Percentiles rank a stretch among this genome's conserved stretches.
Conservation (phyloP, 805 yeast genomes). For the Kuraishia borneana region DNA sequence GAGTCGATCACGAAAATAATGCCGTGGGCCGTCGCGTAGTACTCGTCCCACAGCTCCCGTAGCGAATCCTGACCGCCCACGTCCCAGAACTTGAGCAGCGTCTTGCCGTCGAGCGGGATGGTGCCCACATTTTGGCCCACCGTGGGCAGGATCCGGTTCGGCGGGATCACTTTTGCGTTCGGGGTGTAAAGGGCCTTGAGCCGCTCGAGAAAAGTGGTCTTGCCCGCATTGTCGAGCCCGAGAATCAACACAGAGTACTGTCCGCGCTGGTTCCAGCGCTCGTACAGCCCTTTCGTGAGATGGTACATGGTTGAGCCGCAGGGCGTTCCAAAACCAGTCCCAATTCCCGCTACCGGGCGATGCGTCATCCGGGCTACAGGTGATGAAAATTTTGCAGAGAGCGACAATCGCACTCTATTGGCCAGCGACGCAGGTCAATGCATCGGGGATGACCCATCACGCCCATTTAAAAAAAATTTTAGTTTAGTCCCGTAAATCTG, state of each 20-base stretch:
- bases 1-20: slow-evolving; percentile 90
- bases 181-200: slow-evolving; percentile 43
- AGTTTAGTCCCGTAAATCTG: background rate
- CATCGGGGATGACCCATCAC: too few species aligned
- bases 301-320: slow-evolving; percentile 57
- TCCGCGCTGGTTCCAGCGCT: slow-evolving; percentile 34
- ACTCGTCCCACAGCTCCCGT: slow-evolving; percentile 78
- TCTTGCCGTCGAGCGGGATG: slow-evolving; percentile 24
- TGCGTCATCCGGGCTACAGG: too few species aligned
- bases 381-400: too few species aligned
- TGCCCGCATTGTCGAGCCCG: slow-evolving; percentile 95
- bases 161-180: slow-evolving; percentile 31
- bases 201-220: slow-evolving; percentile 70
- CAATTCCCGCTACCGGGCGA: too few species aligned
- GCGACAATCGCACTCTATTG: too few species aligned
- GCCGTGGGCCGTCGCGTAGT: slow-evolving; percentile 80
- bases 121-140: slow-evolving; percentile 82
- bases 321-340: too few species aligned
- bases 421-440: too few species aligned
- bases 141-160: slow-evolving; percentile 74
- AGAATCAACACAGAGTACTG: slow-evolving; percentile 72
- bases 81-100: slow-evolving; percentile 82
- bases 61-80: slow-evolving; percentile 91
- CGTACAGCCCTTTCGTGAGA: slow-evolving; percentile 49
- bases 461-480: too few species aligned